Evolutionary conservation across 1,284 basidiomycete genomes (phyloP), one percentile per base, ranked within the genome.

Genomic region (Tetrapyrgos nigripes): DNA sequence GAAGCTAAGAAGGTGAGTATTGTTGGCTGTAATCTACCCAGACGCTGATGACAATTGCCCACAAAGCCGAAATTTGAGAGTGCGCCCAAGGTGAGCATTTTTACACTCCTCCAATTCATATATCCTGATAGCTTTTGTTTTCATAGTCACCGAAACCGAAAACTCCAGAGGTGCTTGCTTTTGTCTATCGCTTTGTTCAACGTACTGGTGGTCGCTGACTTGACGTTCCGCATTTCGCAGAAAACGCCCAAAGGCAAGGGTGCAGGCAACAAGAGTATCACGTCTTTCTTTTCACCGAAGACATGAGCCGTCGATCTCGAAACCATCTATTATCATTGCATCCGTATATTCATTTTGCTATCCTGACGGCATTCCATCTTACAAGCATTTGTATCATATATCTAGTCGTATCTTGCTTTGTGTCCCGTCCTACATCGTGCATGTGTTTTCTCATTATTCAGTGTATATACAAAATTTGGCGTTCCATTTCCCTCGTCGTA

Each of bases 1-100:
- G n/a, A 14, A 21, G 47, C 31, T 8, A 56, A 56, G 23, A 56
- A 56, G 55, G 55, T 50, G 27, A 27, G 14, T 23, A 29, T 26
- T 43, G 5, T 45, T 45, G 43, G n/a, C 19, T 10, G 10, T 3
- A 24, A 11, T 45, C 2, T 19, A 24, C 43, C 13, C 3, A 3
- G 26, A 45, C 3, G 2, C 13, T 45, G 3, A 4, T 45, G 43
- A 8, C n/a, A 3, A 21, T 45, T n/a, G 6, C 23, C 27, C 17
- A 21, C 19, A 17, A 50, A 29, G 17, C 19, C 27, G 19, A 31
- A 50, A 19, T 6, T 31, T 6, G 48, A 50, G 31, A 28, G 21
- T 17, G 3, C 27, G 2, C n/a, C 27, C 17, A 50, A 50, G 48
- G 48, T 50, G 17, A 50, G 26, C 37, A 40, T 50, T 4, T 23